Evolutionary conservation across 169 alveolate species (phyloP).

Genomic region (Cryptosporidium felis): DNA sequence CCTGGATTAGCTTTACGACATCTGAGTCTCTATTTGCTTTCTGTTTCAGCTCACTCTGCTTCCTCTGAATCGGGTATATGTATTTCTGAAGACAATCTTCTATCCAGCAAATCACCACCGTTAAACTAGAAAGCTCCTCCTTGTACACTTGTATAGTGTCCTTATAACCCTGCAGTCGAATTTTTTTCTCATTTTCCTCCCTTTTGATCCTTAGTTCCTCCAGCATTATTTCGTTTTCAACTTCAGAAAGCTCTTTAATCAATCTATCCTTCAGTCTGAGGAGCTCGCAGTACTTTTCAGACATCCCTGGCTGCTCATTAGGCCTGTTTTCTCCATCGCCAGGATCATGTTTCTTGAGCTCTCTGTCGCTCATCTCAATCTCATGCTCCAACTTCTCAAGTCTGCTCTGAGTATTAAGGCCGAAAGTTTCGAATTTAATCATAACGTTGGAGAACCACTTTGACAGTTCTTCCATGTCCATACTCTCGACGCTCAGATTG

Average conservation of each 20-base stretch:
- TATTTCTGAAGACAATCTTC: conserved; percentile 25
- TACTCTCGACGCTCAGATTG: neutral
- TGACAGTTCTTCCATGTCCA: conserved; percentile 37
- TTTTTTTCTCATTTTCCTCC: conserved; percentile 38
- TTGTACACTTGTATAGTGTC: neutral
- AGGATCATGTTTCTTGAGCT: neutral
- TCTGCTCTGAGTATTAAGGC: conserved; percentile 24
- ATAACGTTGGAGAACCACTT: conserved; percentile 6
- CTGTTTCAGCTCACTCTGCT: conserved; percentile 6
- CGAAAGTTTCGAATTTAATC: conserved; percentile 7
- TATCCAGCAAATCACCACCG: conserved; percentile 56
- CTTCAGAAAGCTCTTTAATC: conserved; percentile 16
- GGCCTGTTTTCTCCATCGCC: neutral
- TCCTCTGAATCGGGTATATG: conserved; percentile 14
- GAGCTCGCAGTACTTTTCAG: conserved; percentile 4
- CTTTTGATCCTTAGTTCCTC: conserved; percentile 30
- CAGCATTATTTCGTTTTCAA: conserved; percentile 16
- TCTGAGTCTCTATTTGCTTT: conserved; percentile 23
- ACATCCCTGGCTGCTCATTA: neutral
- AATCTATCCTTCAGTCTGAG: neutral
- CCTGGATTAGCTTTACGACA: neutral
- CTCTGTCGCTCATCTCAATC: neutral
- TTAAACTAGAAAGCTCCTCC: conserved; percentile 38
- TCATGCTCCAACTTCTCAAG: conserved; percentile 41
- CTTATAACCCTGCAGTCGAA: conserved; percentile 8